phyloP scores from a whole-genome alignment of 1,284 basidiomycete species.

The Marasmius sp. region DNA sequence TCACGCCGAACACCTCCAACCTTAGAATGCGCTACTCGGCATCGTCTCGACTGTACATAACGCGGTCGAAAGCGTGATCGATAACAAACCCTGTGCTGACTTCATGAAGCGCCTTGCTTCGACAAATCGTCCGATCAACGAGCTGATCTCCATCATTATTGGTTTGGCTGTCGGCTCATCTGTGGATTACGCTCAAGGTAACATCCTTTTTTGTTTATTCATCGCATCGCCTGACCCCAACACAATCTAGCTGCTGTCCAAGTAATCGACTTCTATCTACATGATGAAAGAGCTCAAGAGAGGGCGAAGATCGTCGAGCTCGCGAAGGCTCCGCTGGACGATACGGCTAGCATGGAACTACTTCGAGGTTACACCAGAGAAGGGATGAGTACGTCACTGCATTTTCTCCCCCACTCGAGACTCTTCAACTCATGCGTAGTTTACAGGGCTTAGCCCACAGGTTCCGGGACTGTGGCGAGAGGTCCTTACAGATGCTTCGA shows the following conservation, averaged over 20 bases:
- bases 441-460: conserved; percentile 39
- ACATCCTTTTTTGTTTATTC: background rate
- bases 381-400: conserved; percentile 43
- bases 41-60: conserved; percentile 21
- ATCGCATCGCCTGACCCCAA: background rate
- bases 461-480: conserved; percentile 47
- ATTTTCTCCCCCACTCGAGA: background rate
- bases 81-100: conserved; percentile 35
- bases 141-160: conserved; percentile 42
- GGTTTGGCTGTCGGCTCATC: conserved; percentile 39
- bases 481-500: conserved; percentile 33
- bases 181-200: conserved; percentile 44
- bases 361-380: conserved; percentile 54
- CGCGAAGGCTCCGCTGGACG: conserved; percentile 25
- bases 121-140: conserved; percentile 39
- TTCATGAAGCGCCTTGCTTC: conserved; percentile 44
- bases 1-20: conserved; percentile 3
- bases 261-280: conserved; percentile 59
- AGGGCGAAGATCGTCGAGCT: conserved; percentile 40
- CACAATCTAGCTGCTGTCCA: conserved; percentile 33
- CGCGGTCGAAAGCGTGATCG: conserved; percentile 22
- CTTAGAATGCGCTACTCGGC: conserved; percentile 17
- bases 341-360: conserved; percentile 32
- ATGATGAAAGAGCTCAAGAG: conserved; percentile 37
- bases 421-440: background rate